Base-by-base conservation (phyloP, 129 eudicot genomes). In the Deinandra increscens region DNA sequence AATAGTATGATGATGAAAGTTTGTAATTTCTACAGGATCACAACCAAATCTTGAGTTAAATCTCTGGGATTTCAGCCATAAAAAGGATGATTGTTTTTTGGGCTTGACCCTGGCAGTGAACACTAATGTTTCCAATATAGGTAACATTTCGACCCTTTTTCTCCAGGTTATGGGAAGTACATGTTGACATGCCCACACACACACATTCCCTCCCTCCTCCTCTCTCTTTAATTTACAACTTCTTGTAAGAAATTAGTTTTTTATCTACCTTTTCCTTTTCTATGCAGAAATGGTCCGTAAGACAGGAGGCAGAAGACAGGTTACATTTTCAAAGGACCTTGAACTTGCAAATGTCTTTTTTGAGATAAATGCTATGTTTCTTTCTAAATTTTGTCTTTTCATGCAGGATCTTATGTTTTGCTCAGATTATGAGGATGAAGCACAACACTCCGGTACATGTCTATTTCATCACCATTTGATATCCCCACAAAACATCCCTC, bases 81-180 rank as follows among this genome's bases (percentile, higher is more conserved):
- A 81, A 65, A 72, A 56, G 36, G 95, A 92, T 43, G 96, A 89
- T 70, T 86, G 91, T 78, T 92, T 79, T 75, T 80, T 92, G 81
- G 98, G 98, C 45, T 83, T 92, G 87, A 88, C 91, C 38, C 69
- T 92, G 85, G 98, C 91, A 15, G 88, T 89, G 64, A 88, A 88
- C 44, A 88, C 96, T 60, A 83, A 82, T 75, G 85, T 60, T 75
- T 73, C 98, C 19, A 74, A 75, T 61, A 64, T 78, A 13, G 98
- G 98, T 92, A 89, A 69, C 46, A 7, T 36, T 67, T 54, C 23
- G 54, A 70, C 12, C 46, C 48, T 45, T 38, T 61, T 68, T 9
- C 13, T 36, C 42, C 64, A 6, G 13, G 17, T 31, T n/a, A 51
- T 63, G 31, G 20, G 37, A 51, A 69, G 9, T 50, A 68, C 37